Evolutionary conservation across 208 protist genomes (phyloP).

Genomic region (Kentomonas sorsogonicus): DNA sequence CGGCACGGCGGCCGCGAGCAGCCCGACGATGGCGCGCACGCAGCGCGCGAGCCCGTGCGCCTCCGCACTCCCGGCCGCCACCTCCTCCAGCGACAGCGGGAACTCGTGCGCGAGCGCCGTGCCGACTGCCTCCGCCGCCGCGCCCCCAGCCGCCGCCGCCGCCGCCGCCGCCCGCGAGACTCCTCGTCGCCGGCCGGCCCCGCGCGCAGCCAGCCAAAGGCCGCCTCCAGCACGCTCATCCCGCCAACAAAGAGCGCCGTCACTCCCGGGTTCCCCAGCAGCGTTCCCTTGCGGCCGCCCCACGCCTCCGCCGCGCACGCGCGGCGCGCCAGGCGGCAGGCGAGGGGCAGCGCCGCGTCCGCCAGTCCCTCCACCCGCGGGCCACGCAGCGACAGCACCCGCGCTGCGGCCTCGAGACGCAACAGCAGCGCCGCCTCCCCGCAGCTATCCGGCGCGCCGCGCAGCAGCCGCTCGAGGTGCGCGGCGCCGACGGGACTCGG

Average conservation of each 20-base stretch:
- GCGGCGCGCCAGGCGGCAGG: not conserved
- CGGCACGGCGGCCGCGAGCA: constrained; percentile 15
- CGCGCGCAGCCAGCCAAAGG: not conserved
- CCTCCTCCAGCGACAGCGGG: constrained; percentile 46
- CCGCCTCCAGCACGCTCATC: not conserved
- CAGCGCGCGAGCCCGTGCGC: constrained; percentile 19
- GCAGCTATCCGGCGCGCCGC: not conserved
- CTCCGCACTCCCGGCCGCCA: constrained; percentile 17
- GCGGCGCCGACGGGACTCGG: not conserved
- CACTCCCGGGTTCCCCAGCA: not conserved
- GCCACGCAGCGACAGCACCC: not conserved
- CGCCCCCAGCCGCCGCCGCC: not conserved
- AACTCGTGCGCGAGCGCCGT: constrained; percentile 35
- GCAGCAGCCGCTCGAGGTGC: not conserved
- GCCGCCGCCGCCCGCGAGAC: not conserved
- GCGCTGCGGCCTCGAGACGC: not conserved
- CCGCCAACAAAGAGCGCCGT: not conserved
- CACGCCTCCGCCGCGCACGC: not conserved
- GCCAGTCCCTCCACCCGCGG: not conserved
- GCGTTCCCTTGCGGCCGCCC: not conserved
- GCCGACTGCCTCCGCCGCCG: constrained; percentile 3
- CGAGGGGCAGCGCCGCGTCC: not conserved
- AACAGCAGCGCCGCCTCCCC: too few relatives aligned
- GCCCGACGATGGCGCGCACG: constrained; percentile 19
- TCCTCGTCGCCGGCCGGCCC: not conserved